phyloP scores from a whole-genome alignment of 306 rosid species.

The Acacia confusa region DNA sequence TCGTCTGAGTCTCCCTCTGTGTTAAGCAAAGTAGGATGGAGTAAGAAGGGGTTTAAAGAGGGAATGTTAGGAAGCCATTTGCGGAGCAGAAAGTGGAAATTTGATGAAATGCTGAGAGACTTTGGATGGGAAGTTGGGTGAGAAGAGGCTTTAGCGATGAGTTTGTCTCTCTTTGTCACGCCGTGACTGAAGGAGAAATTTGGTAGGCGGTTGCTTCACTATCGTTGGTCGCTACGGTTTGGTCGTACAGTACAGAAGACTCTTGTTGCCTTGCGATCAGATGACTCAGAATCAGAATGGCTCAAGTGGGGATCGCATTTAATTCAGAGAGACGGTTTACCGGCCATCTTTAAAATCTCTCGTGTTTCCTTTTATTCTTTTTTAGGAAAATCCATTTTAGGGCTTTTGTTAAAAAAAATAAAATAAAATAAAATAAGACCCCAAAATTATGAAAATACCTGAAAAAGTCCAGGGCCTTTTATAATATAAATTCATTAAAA shows the following conservation, averaged over 20 bases:
- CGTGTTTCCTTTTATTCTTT: not conserved
- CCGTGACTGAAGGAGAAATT: constrained; percentile 34
- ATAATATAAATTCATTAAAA: too few relatives aligned
- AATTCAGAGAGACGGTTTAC: not conserved
- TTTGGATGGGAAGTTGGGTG: not conserved
- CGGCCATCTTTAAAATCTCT: not conserved
- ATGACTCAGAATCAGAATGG: not conserved
- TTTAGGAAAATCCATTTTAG: too few relatives aligned
- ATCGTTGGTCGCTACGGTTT: not conserved
- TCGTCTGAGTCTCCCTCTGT: not conserved
- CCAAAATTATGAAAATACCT: too few relatives aligned
- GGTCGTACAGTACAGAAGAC: not conserved
- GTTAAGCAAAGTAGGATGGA: not conserved
- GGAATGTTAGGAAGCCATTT: not conserved
- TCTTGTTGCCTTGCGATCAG: not conserved
- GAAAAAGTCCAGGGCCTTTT: too few relatives aligned
- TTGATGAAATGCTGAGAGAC: not conserved
- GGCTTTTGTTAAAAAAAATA: too few relatives aligned
- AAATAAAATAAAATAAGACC: too few relatives aligned
- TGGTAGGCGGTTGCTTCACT: constrained; percentile 18
- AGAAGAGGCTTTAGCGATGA: not conserved
- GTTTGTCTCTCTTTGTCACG: not conserved
- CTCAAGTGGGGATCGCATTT: not conserved
- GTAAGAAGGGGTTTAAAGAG: not conserved
- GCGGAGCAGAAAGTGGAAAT: not conserved